Evolutionary conservation across 2,329 filamentous ascomycete species (phyloP).

Genomic region (Venturia asperata): DNA sequence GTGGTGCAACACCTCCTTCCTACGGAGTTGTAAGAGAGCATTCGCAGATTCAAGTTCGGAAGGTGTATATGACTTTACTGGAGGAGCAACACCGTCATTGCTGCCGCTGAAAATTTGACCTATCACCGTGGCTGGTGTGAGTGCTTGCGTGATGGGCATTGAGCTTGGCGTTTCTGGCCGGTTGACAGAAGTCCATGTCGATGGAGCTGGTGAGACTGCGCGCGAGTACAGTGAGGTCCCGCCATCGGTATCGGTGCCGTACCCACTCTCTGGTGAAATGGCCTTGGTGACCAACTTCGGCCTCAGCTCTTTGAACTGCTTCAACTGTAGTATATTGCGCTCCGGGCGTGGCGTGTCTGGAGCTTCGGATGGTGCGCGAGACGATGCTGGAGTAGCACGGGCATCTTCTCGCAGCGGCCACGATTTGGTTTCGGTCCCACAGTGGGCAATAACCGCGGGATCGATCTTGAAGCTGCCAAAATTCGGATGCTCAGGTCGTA

Average conservation of each 20-base stretch:
- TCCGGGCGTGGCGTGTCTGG: constrained; percentile 8
- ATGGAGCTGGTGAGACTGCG: constrained; percentile 15
- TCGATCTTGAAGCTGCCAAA: constrained; percentile 47
- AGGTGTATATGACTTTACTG: constrained; percentile 9
- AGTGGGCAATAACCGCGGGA: constrained; percentile 31
- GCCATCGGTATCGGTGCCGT: constrained; percentile 19
- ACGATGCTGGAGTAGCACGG: constrained; percentile 15
- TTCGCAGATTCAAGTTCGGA: constrained; percentile 11
- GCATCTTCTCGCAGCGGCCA: constrained; percentile 26
- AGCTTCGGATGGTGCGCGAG: constrained; percentile 15
- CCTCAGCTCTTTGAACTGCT: constrained; percentile 13
- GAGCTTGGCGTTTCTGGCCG: constrained; percentile 1
- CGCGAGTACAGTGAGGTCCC: constrained; percentile 10
- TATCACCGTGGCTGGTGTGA: not conserved
- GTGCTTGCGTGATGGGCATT: not conserved
- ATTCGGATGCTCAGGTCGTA: constrained; percentile 53
- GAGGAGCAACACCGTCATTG: not conserved
- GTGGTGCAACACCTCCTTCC: constrained; percentile 7
- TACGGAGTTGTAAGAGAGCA: constrained; percentile 12
- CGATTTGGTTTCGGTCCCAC: constrained; percentile 32
- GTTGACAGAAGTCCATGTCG: constrained; percentile 14
- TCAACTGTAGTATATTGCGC: constrained; percentile 6
- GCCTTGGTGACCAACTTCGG: constrained; percentile 5
- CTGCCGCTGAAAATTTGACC: not conserved
- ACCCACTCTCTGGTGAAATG: constrained; percentile 18